These are phyloP conservation scores for Colletotrichum graminicola DNA, from an alignment of 2,329 filamentous ascomycete species.

Conservation along the genomic window DNA sequence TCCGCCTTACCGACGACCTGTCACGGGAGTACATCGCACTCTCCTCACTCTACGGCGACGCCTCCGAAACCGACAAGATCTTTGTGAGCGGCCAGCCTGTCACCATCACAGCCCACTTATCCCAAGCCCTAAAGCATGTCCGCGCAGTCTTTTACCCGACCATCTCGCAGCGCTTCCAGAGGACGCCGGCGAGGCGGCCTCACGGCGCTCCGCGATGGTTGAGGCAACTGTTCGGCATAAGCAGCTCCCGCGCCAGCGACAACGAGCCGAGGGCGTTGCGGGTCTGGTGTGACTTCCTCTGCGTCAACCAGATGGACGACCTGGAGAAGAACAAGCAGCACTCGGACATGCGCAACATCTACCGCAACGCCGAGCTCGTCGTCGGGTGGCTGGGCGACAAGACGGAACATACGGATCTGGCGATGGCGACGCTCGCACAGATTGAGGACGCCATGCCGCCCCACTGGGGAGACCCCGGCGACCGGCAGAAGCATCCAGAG, in stretches of 20 bases:
- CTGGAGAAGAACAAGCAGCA: slow-evolving; percentile 48
- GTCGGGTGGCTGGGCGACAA: slow-evolving; percentile 52
- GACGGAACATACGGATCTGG: slow-evolving; percentile 47
- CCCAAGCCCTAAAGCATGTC: slow-evolving; percentile 49
- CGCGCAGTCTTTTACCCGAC: slow-evolving; percentile 51
- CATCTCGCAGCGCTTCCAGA: slow-evolving; percentile 43
- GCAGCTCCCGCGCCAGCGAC: slow-evolving; percentile 35
- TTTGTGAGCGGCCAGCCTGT: slow-evolving; percentile 47
- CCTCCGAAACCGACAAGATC: slow-evolving; percentile 48
- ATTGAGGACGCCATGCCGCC: slow-evolving; percentile 50
- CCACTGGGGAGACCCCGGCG: slow-evolving; percentile 51
- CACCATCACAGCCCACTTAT: slow-evolving; percentile 48
- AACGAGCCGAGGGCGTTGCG: slow-evolving; percentile 41
- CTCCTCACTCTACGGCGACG: slow-evolving; percentile 49
- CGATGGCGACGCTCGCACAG: slow-evolving; percentile 45
- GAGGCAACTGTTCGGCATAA: slow-evolving; percentile 41
- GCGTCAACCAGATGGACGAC: slow-evolving; percentile 47
- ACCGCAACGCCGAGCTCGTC: slow-evolving; percentile 49
- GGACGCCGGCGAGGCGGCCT: slow-evolving; percentile 36
- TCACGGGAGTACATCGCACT: slow-evolving; percentile 48
- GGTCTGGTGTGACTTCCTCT: slow-evolving; percentile 51
- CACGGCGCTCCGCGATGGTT: slow-evolving; percentile 44
- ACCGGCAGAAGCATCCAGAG: slow-evolving; percentile 50
- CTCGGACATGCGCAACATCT: slow-evolving; percentile 48
- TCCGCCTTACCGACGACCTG: slow-evolving; percentile 45